Percentiles rank a stretch among this genome's conserved stretches.
Evolutionary conservation across 305 asterid species (phyloP).

Genomic region (Euphrasia arctica): DNA sequence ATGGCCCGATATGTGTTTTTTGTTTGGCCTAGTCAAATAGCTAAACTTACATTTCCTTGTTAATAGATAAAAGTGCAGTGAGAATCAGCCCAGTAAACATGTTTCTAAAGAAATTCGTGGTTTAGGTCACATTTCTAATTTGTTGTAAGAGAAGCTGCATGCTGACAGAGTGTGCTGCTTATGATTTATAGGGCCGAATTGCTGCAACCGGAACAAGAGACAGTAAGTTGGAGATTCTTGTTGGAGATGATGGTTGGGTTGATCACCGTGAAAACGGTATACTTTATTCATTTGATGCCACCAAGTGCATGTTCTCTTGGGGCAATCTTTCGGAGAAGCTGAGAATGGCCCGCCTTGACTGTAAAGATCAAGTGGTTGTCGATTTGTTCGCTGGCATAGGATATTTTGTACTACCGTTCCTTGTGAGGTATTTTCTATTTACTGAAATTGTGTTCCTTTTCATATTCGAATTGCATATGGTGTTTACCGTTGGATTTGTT

Average conservation of each 20-base stretch:
- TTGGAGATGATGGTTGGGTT: conserved; percentile 81
- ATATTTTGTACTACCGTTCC: conserved; percentile 88
- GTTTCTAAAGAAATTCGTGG: no score
- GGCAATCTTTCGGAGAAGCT: conserved; percentile 98
- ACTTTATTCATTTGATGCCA: conserved; percentile 71
- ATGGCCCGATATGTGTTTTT: no score
- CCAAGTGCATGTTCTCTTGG: conserved; percentile 99
- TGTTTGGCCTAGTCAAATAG: no score
- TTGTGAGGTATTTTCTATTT: conserved; percentile 49
- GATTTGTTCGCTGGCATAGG: conserved; percentile 98
- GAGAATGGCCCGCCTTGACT: conserved; percentile 71
- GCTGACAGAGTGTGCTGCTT: conserved; percentile 34
- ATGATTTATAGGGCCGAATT: conserved; percentile 60
- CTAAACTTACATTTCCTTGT: conserved; percentile 4
- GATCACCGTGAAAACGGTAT: conserved; percentile 67
- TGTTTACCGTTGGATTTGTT: conserved; percentile 2
- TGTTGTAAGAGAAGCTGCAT: no score
- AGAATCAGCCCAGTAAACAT: conserved; percentile 14
- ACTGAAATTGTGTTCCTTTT: not conserved
- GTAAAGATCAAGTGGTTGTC: conserved; percentile 80
- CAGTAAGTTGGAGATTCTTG: conserved; percentile 90
- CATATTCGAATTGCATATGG: not conserved
- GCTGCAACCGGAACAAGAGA: conserved; percentile 87
- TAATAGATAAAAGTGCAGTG: conserved; percentile 8
- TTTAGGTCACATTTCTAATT: no score